Conservation (phyloP, 1,284 basidiomycete species). For the Cutaneotrichosporon curvatum region DNA sequence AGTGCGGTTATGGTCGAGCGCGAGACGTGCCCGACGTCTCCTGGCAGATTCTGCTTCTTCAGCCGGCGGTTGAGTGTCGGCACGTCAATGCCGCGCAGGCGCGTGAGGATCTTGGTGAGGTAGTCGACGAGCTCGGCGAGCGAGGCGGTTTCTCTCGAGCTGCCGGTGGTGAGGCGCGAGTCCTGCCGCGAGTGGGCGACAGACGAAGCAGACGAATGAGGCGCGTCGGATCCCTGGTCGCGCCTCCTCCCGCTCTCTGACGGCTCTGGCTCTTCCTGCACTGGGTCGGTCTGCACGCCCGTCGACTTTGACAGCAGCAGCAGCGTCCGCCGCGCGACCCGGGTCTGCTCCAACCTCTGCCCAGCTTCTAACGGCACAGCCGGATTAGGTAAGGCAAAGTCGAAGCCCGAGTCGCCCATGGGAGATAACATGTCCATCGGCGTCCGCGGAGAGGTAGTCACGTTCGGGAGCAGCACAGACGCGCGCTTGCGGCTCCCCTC, state of each 20-base stretch:
- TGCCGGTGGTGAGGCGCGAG: not conserved
- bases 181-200: not conserved
- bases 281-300: slow-evolving; percentile 65
- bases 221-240: not conserved
- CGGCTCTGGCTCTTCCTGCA: not conserved
- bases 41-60: slow-evolving; percentile 78
- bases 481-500: slow-evolving; percentile 35
- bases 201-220: not conserved
- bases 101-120: slow-evolving; percentile 58
- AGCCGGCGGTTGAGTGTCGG: slow-evolving; percentile 79
- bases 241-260: not conserved
- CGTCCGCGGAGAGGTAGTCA: slow-evolving; percentile 9
- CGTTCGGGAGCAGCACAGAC: slow-evolving; percentile 23
- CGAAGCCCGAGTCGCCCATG: not conserved
- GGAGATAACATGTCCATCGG: slow-evolving; percentile 2
- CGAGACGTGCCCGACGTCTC: slow-evolving; percentile 81
- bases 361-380: not conserved
- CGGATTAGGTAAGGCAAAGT: not conserved
- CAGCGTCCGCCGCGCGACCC: slow-evolving; percentile 46
- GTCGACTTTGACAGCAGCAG: slow-evolving; percentile 58
- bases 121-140: slow-evolving; percentile 44
- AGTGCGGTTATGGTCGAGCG: slow-evolving; percentile 72
- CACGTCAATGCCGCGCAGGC: slow-evolving; percentile 74
- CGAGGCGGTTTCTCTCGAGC: not conserved
- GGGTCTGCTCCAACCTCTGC: slow-evolving; percentile 10